Base-by-base conservation (phyloP, 2,329 filamentous ascomycete genomes). In the Hypoxylon sp. region DNA sequence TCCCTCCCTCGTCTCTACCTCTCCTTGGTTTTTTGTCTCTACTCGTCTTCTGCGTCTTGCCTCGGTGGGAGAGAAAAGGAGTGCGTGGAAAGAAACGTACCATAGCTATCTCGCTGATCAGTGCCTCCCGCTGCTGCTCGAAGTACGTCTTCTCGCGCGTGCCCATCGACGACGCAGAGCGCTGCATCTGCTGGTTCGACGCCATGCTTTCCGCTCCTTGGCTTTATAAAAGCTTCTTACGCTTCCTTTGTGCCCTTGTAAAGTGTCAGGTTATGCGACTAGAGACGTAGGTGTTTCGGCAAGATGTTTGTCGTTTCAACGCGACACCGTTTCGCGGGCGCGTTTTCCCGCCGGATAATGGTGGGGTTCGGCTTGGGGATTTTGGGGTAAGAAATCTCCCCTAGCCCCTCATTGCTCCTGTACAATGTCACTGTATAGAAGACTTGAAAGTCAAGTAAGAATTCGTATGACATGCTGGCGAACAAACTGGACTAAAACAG, bases 61-160 rank as follows among this genome's bases (percentile, higher is more conserved):
- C n/a, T n/a, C n/a, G n/a, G n/a, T n/a, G n/a, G n/a, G n/a, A n/a
- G n/a, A n/a, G n/a, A 18, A n/a, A 24, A n/a, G 20, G 26, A 33
- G 29, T 3, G 11, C 27, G 21, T 2, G n/a, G 15, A 11, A 38
- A 21, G 3, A 24, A 15, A 70, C 77, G 42, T 69, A 91, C 89
- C 77, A 87, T 81, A 58, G 88, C 88, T 67, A 93, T 91, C 65
- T 93, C 90, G 42, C 82, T 80, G 3, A 93, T 80, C 24, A 93
- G 79, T 5, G 85, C 79, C 68, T 88, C 88, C 58, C 90, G 84
- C 77, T 94, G 90, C 71, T 88, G 84, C 70, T 92, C 89, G 68
- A 92, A 94, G 67, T 89, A 90, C 0, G 86, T 78, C 74, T 84
- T 86, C 54, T 82, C 80, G 21, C 68, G 73, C 68, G 62, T 70